Percentiles rank a stretch among this genome's conserved stretches.
These are phyloP conservation scores for Strobilomyces echinocephalus DNA, from an alignment of 768 basidiomycete species.

Conservation along the genomic window DNA sequence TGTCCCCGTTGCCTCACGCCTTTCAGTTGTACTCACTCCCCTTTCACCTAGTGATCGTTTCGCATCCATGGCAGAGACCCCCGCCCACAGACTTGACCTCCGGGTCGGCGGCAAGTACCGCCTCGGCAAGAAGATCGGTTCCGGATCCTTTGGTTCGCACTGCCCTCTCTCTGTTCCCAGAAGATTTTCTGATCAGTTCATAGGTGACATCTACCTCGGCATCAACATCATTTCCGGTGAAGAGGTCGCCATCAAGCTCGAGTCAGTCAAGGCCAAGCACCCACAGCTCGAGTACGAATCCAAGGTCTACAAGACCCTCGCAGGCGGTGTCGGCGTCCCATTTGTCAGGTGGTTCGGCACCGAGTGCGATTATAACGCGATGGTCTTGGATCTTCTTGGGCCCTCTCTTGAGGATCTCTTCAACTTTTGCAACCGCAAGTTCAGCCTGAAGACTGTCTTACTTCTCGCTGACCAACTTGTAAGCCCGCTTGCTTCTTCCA, in stretches of 20 bases:
- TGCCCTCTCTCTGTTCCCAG: background rate
- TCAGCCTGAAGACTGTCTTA: conserved; percentile 93
- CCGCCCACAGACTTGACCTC: conserved; percentile 72
- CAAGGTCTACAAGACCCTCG: conserved; percentile 94
- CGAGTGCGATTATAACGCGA: conserved; percentile 99
- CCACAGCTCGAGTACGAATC: conserved; percentile 99
- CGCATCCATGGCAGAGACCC: conserved; percentile 66
- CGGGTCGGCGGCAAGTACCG: conserved; percentile 94
- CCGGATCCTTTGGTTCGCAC: conserved; percentile 89
- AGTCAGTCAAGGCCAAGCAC: conserved; percentile 99
- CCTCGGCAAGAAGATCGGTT: conserved; percentile 98
- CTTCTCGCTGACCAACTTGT: conserved; percentile 96
- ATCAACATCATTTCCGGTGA: conserved; percentile 99
- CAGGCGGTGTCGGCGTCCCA: conserved; percentile 97
- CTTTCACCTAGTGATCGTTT: conserved; percentile 8
- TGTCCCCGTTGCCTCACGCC: conserved; percentile 18
- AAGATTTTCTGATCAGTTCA: conserved; percentile 6
- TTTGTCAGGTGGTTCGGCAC: conserved; percentile 95
- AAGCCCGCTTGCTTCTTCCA: background rate
- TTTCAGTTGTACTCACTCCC: conserved; percentile 11
- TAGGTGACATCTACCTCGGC: conserved; percentile 98
- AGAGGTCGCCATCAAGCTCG: conserved; percentile 99
- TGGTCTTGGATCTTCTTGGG: conserved; percentile 96
- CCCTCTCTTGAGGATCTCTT: conserved; percentile 89
- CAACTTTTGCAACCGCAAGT: conserved; percentile 97